Evolutionary conservation across 495 filamentous ascomycete species (phyloP), one percentile per base, ranked within the genome.

Genomic region (Podospora anserina): DNA sequence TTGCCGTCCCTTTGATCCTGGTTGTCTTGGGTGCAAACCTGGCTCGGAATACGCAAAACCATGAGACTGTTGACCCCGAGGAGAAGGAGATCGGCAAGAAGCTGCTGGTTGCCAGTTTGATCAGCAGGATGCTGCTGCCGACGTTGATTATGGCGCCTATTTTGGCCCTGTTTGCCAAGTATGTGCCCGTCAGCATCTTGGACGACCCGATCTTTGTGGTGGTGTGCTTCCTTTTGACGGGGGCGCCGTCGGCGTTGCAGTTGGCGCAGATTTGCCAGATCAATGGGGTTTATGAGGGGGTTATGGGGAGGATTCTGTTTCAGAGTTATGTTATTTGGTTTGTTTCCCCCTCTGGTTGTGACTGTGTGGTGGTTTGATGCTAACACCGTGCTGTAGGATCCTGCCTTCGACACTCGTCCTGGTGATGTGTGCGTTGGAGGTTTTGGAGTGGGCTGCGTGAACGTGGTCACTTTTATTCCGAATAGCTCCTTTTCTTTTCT

Each of bases 261-360:
- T 81, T 99, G 72, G 93, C 96, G 6, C 95, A 99, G 81, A 99
- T 99, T 68, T 99, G 95, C 81, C 96, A 98, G 83, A 92, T 98
- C 79, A 99, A 99, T 77, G 91, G 89, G 67, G 96, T 98, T 15
- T 99, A 92, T 77, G 92, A 97, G 80, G 87, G 88, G 28, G 91
- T 93, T 44, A 98, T 99, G 93, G 90, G 92, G 28, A 93, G 88
- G 76, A 82, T 99, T 59, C 80, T 98, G 20, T 96, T 98, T 85
- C 94, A 97, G 84, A 97, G 94, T 81, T 99, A 99, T 73, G 95
- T 99, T 64, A 88, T 96, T 68, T 97, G 92, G 91, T 93, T 85
- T 80, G 88, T 84, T 54, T 61, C 13, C 55, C 55, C 55, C 15
- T 27, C 34, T 49, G 23, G 32, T 23, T 55, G n/a, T 49, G 13